A percentile compares a stretch with the other conserved stretches of the same genome.
Conservation (phyloP, 2,329 filamentous ascomycete genomes). For the Aspergillus alliaceus region DNA sequence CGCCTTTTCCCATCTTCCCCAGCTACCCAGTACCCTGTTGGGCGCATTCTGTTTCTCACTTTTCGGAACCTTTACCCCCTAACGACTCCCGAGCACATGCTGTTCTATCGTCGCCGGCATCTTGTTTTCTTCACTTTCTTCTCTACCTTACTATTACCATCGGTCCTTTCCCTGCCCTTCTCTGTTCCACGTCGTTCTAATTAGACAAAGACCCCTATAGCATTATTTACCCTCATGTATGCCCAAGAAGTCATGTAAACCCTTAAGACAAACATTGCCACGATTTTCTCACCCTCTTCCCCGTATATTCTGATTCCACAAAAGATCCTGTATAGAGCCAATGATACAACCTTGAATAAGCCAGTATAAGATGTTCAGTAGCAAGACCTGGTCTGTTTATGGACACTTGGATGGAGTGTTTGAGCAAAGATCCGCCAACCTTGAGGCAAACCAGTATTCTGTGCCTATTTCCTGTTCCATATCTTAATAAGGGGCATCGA, state of each 20-base stretch:
- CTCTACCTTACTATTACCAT: constrained; percentile 15
- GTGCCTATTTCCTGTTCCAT: too few relatives aligned
- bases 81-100: constrained; percentile 18
- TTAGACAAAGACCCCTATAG: constrained; percentile 40
- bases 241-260: constrained; percentile 45
- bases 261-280: constrained; percentile 34
- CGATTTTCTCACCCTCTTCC: constrained; percentile 24
- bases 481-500: too few relatives aligned
- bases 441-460: background rate
- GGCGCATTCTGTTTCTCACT: constrained; percentile 10
- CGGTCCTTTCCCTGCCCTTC: constrained; percentile 3
- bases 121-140: constrained; percentile 2
- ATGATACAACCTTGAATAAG: constrained; percentile 20
- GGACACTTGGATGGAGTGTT: background rate
- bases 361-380: background rate
- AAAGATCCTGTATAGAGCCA: constrained; percentile 30
- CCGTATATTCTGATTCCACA: constrained; percentile 22
- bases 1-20: background rate
- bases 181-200: constrained; percentile 30
- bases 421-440: too few relatives aligned
- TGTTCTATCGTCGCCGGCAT: constrained; percentile 14
- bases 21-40: background rate
- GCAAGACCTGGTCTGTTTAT: background rate
- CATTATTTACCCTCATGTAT: constrained; percentile 37
- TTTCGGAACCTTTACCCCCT: constrained; percentile 20